phyloP scores from a whole-genome alignment of 306 rosid species.

The Dalbergia oliveri region DNA sequence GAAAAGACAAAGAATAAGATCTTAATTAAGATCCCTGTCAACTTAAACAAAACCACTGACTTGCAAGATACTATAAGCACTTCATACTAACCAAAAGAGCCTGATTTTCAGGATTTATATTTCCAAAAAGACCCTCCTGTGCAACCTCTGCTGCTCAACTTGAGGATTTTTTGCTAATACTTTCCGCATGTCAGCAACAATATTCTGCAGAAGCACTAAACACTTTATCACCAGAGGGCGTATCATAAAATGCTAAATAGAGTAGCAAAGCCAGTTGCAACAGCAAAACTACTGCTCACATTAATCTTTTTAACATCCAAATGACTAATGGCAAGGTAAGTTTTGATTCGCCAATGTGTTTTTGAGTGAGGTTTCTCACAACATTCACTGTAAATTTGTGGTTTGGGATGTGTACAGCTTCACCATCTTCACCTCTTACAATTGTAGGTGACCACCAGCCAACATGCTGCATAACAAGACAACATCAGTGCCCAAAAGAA shows the following conservation, averaged over 20 bases:
- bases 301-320: slow-evolving; percentile 89
- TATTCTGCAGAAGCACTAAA: slow-evolving; percentile 65
- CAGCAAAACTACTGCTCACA: slow-evolving; percentile 58
- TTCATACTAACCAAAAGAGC: slow-evolving; percentile 85
- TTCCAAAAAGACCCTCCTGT: slow-evolving; percentile 95
- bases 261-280: slow-evolving; percentile 30
- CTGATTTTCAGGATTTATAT: slow-evolving; percentile 82
- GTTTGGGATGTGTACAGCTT: slow-evolving; percentile 97
- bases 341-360: slow-evolving; percentile 98
- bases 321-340: slow-evolving; percentile 92
- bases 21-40: slow-evolving; percentile 36
- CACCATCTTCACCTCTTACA: slow-evolving; percentile 96
- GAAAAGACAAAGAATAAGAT: slow-evolving; percentile 14
- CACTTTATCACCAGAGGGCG: slow-evolving; percentile 29
- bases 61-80: slow-evolving; percentile 25
- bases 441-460: slow-evolving; percentile 99
- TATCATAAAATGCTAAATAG: slow-evolving; percentile 30
- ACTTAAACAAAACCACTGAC: slow-evolving; percentile 30
- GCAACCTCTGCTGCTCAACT: slow-evolving; percentile 94
- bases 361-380: slow-evolving; percentile 89
- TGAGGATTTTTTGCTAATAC: slow-evolving; percentile 97
- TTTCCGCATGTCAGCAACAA: slow-evolving; percentile 97
- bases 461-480: slow-evolving; percentile 75
- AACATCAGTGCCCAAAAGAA: slow-evolving; percentile 41
- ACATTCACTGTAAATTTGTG: slow-evolving; percentile 93